Evolutionary conservation across 2,329 filamentous ascomycete species (phyloP).

Genomic region (Claviceps lovelessii): DNA sequence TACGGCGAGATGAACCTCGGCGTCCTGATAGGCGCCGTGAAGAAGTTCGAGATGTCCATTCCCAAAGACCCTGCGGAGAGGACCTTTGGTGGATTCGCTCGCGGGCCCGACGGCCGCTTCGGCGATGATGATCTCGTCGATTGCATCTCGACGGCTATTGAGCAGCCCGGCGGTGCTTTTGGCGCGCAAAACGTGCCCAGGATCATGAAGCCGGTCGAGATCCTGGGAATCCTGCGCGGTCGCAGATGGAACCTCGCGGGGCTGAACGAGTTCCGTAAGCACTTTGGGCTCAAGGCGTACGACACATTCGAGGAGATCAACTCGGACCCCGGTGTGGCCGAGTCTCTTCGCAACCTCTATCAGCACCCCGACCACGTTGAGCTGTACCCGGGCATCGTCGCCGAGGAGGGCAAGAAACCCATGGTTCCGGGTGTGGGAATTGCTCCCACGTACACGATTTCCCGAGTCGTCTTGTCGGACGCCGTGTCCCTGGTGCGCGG

Average conservation of each 20-base stretch:
- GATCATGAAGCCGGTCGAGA: slow-evolving; percentile 60
- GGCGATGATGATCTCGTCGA: slow-evolving; percentile 62
- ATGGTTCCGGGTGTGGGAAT: slow-evolving; percentile 65
- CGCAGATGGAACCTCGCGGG: slow-evolving; percentile 64
- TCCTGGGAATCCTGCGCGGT: slow-evolving; percentile 65
- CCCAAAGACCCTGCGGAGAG: slow-evolving; percentile 54
- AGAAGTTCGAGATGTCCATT: slow-evolving; percentile 46
- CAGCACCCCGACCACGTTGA: slow-evolving; percentile 70
- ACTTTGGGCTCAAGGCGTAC: slow-evolving; percentile 64
- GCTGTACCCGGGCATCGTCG: slow-evolving; percentile 64
- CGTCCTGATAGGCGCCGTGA: slow-evolving; percentile 49
- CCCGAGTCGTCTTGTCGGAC: slow-evolving; percentile 61
- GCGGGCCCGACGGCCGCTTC: slow-evolving; percentile 53
- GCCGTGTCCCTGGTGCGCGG: slow-evolving; percentile 66
- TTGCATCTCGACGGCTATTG: slow-evolving; percentile 53
- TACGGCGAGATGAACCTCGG: slow-evolving; percentile 41
- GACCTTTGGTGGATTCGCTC: slow-evolving; percentile 50
- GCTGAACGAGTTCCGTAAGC: slow-evolving; percentile 73
- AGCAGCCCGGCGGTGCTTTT: slow-evolving; percentile 63
- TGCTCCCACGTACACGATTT: slow-evolving; percentile 61
- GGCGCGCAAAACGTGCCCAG: slow-evolving; percentile 61
- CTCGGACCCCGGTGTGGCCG: slow-evolving; percentile 55
- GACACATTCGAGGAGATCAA: slow-evolving; percentile 75
- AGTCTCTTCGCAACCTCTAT: slow-evolving; percentile 52
- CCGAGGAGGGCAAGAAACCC: slow-evolving; percentile 60